Conservation (phyloP, 768 basidiomycete species). For the Serendipita sp. region DNA sequence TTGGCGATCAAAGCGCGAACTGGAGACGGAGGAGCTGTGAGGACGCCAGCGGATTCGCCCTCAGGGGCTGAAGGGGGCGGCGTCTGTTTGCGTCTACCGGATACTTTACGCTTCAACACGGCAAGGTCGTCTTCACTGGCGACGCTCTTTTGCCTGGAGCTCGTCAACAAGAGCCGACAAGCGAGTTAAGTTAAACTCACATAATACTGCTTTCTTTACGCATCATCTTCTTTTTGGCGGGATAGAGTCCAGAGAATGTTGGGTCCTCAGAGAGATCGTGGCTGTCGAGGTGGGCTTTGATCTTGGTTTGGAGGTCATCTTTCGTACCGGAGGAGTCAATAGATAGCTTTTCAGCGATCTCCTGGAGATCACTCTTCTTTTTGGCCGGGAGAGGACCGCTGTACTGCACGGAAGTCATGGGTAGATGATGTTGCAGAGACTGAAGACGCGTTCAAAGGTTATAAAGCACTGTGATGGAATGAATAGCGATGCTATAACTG, state of each 20-base stretch:
- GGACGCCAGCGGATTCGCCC: not conserved
- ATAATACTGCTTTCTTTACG: slow-evolving; percentile 5
- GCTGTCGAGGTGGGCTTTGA: slow-evolving; percentile 37
- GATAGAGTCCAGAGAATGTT: slow-evolving; percentile 38
- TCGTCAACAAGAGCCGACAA: not conserved
- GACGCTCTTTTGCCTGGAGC: slow-evolving; percentile 14
- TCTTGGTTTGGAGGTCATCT: slow-evolving; percentile 43
- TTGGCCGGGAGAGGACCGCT: slow-evolving; percentile 20
- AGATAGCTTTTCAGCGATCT: slow-evolving; percentile 31
- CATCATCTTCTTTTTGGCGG: slow-evolving; percentile 8
- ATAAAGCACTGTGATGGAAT: not conserved
- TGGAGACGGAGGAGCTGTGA: slow-evolving; percentile 16
- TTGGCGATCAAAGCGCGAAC: slow-evolving; percentile 16
- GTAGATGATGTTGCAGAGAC: not conserved
- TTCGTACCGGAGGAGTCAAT: slow-evolving; percentile 41
- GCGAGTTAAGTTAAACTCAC: not conserved
- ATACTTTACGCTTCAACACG: slow-evolving; percentile 17
- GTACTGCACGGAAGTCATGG: not conserved
- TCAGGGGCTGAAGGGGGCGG: not conserved
- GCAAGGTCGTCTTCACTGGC: slow-evolving; percentile 23
- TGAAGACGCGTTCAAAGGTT: not conserved
- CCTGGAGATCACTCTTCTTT: slow-evolving; percentile 51
- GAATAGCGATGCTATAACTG: not conserved
- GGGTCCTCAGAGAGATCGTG: slow-evolving; percentile 47
- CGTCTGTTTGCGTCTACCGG: not conserved